Evolutionary conservation across 2,329 filamentous ascomycete species (phyloP).

Genomic region (Paecilomyces dactylethromorphus): DNA sequence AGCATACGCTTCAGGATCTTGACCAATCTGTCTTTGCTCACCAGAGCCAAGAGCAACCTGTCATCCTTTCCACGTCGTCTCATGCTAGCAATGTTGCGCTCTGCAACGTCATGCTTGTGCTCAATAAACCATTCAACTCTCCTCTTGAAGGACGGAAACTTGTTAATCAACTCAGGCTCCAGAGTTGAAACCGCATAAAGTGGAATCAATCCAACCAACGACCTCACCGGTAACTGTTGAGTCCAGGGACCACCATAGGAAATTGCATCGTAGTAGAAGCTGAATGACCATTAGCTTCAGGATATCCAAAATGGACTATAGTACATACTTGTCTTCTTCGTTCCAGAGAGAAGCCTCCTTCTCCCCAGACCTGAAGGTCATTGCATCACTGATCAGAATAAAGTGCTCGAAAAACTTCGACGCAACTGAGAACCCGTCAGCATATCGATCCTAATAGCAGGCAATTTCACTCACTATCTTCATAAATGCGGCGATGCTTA

Average conservation of each 20-base stretch:
- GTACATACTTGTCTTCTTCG: constrained; percentile 64
- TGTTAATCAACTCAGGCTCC: constrained; percentile 88
- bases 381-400: constrained; percentile 94
- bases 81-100: constrained; percentile 93
- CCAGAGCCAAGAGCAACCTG: constrained; percentile 77
- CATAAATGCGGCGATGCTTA: constrained; percentile 90
- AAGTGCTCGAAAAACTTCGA: constrained; percentile 99
- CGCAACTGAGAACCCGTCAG: constrained; percentile 51
- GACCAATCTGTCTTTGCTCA: constrained; percentile 85
- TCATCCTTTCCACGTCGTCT: constrained; percentile 84
- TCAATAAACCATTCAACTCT: constrained; percentile 90
- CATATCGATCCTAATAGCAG: neutral
- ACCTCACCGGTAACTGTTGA: constrained; percentile 85
- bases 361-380: constrained; percentile 73
- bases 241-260: constrained; percentile 92
- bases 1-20: constrained; percentile 89
- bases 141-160: constrained; percentile 87
- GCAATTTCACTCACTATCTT: constrained; percentile 53
- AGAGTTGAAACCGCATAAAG: constrained; percentile 87
- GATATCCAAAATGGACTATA: neutral
- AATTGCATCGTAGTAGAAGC: constrained; percentile 98
- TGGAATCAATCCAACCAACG: constrained; percentile 87
- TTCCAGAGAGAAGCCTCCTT: constrained; percentile 87
- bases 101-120: constrained; percentile 76
- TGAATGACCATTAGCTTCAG: constrained; percentile 14